Evolutionary conservation across 345 rosid genomes (phyloP), one percentile per base, ranked within the genome.

Genomic region (Atalantia buxifolia): DNA sequence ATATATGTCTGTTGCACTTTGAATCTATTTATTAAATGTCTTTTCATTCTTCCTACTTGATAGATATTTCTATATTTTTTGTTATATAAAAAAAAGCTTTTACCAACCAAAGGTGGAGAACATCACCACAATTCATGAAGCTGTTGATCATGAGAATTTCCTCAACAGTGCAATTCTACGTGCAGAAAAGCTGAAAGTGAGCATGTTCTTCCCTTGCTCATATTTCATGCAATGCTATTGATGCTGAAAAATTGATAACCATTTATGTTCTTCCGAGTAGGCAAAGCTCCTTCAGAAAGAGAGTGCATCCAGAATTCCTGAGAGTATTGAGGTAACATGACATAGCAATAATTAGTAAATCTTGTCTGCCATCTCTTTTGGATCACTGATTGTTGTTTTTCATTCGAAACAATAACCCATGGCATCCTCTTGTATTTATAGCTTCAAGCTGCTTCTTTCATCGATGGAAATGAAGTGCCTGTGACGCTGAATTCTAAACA

Each of bases 131-230:
- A 14, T 75, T 48, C 16, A 10, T 61, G 83, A 81, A 55, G 81
- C 81, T 60, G 7, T 55, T 50, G 6, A 18, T 50, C 75, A 77
- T 56, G 64, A 67, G 45, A 61, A 38, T 40, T 28, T 77, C 53
- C 64, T 86, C 0, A 14, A 5, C 0, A 27, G 69, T 12, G 79
- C 85, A 61, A 50, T 84, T 75, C 77, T 6, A 64, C 72, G 30
- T 19, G 16, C 84, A 18, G 78, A 75, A 68, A 66, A 42, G 40
- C 25, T 79, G 80, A 83, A 81, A 68, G 88, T 81, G 50, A 40
- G 79, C 62, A 21, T 10, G 57, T 48, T 35, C n/a, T 66, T 21
- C 1, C 18, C 65, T 24, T 16, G 31, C 42, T 30, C 24, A n/a
- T 6, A 27, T 45, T 38, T 24, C 25, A 7, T 56, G 38, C 45